Conservation (phyloP, 2,329 filamentous ascomycete genomes). For the Beauveria sp. region DNA sequence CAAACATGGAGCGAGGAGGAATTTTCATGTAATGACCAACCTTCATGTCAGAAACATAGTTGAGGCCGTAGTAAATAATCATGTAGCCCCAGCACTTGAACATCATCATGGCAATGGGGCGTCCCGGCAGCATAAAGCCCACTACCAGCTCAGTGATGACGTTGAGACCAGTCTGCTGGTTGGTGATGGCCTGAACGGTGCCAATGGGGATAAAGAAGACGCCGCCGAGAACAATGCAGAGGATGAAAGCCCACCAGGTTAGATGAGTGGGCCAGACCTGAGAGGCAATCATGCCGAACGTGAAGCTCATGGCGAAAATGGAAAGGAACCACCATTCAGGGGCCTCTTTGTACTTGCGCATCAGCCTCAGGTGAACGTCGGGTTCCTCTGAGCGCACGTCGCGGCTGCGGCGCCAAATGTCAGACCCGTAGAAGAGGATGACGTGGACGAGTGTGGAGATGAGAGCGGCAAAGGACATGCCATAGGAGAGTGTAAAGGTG, state of each 20-base stretch:
- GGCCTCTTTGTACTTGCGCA: conserved; percentile 13
- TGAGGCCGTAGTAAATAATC: conserved; percentile 38
- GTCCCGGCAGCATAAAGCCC: conserved; percentile 41
- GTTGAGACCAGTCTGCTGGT: conserved; percentile 40
- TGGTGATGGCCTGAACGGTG: conserved; percentile 41
- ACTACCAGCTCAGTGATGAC: conserved; percentile 42
- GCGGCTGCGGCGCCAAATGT: conserved; percentile 32
- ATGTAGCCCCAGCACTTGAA: conserved; percentile 43
- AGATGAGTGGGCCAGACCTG: conserved; percentile 33
- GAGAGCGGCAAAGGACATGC: conserved; percentile 49
- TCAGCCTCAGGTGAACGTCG: conserved; percentile 47
- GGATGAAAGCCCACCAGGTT: conserved; percentile 35
- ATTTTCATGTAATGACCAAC: conserved; percentile 48
- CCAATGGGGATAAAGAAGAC: conserved; percentile 36
- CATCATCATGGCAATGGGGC: conserved; percentile 42
- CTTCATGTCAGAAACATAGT: conserved; percentile 42
- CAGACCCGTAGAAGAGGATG: conserved; percentile 42
- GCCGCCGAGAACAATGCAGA: conserved; percentile 33
- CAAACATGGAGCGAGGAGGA: conserved; percentile 42
- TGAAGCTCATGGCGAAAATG: conserved; percentile 42
- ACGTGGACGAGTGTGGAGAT: conserved; percentile 45
- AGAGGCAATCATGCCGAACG: conserved; percentile 33
- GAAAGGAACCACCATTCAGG: conserved; percentile 46
- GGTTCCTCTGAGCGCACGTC: conserved; percentile 31
- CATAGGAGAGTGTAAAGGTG: conserved; percentile 48